These are phyloP conservation scores for Allium fistulosum DNA, from an alignment of 106 monocot genomes.

Conservation along the genomic window DNA sequence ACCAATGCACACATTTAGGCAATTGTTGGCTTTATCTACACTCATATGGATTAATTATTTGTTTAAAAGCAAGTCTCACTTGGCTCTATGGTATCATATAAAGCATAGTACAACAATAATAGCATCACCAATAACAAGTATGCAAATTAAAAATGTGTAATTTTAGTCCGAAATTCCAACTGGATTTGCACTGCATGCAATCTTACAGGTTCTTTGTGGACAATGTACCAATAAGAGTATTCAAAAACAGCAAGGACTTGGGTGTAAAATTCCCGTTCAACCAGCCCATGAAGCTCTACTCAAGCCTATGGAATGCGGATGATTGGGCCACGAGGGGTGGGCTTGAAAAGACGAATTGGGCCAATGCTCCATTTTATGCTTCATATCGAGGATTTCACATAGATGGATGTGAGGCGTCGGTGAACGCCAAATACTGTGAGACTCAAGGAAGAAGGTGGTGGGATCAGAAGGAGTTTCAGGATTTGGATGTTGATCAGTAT, in stretches of 20 bases:
- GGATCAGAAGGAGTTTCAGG: conserved; percentile 32
- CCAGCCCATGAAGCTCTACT: conserved; percentile 36
- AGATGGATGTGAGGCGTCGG: conserved; percentile 33
- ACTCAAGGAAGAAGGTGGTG: conserved; percentile 30
- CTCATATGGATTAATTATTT: no score
- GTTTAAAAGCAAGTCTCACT: background rate
- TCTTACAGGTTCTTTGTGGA: conserved; percentile 27
- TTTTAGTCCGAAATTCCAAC: no score
- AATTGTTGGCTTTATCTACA: no score
- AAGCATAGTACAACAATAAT: no score
- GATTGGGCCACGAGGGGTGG: conserved; percentile 32
- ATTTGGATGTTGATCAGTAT: conserved; percentile 20
- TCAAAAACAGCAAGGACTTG: conserved; percentile 30
- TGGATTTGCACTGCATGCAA: no score
- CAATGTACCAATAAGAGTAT: conserved; percentile 23
- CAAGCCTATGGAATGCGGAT: conserved; percentile 34
- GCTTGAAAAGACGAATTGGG: conserved; percentile 31
- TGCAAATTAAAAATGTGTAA: background rate
- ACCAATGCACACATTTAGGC: no score
- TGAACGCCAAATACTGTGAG: conserved; percentile 15
- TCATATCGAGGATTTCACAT: conserved; percentile 19
- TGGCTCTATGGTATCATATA: no score
- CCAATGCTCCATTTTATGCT: conserved; percentile 23
- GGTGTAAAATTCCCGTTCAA: conserved; percentile 26
- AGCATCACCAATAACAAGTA: no score